Percentiles rank a stretch among this genome's conserved stretches.
Evolutionary conservation across 1,139 yeast species (phyloP).

Genomic region (Suhomyces guaymorum): DNA sequence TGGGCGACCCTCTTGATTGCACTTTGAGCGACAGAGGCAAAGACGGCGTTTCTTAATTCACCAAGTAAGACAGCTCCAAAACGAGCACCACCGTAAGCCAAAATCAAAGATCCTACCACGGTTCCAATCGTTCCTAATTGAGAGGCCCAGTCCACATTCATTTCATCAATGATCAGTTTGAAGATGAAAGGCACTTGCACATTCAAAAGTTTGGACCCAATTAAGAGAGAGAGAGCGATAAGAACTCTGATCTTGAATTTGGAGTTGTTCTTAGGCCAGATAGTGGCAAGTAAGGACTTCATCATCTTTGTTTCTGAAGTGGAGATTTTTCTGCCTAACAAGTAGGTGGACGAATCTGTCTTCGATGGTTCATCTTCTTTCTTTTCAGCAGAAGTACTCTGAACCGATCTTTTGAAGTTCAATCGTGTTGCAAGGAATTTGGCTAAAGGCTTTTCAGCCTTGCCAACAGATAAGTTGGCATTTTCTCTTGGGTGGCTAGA

Average conservation of each 20-base stretch:
- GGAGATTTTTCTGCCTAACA: conserved; percentile 24
- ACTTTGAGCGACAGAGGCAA: conserved; percentile 92
- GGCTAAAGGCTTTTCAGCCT: too few species aligned
- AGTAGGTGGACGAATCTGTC: conserved; percentile 8
- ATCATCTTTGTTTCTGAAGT: conserved; percentile 64
- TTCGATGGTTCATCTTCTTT: conserved; percentile 3
- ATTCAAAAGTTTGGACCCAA: conserved; percentile 80
- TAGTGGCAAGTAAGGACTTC: conserved; percentile 63
- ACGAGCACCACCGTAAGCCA: conserved; percentile 92
- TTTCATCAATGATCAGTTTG: conserved; percentile 83
- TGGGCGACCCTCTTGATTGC: conserved; percentile 91
- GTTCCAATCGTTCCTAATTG: conserved; percentile 62
- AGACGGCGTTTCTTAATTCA: conserved; percentile 89
- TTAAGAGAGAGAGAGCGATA: conserved; percentile 67
- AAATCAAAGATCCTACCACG: conserved; percentile 68
- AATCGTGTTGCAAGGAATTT: too few species aligned
- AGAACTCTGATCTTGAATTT: conserved; percentile 75
- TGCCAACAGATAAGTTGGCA: too few species aligned
- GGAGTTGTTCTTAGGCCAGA: conserved; percentile 85
- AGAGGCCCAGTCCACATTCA: conserved; percentile 86
- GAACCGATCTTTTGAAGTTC: neutral
- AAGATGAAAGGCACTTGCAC: conserved; percentile 96
- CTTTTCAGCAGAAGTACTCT: neutral
- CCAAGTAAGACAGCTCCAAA: conserved; percentile 95
- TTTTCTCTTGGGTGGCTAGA: too few species aligned